A percentile compares a stretch with the other conserved stretches of the same genome.
phyloP scores from a whole-genome alignment of 768 basidiomycete species.

The Psilocybe subaeruginosa region DNA sequence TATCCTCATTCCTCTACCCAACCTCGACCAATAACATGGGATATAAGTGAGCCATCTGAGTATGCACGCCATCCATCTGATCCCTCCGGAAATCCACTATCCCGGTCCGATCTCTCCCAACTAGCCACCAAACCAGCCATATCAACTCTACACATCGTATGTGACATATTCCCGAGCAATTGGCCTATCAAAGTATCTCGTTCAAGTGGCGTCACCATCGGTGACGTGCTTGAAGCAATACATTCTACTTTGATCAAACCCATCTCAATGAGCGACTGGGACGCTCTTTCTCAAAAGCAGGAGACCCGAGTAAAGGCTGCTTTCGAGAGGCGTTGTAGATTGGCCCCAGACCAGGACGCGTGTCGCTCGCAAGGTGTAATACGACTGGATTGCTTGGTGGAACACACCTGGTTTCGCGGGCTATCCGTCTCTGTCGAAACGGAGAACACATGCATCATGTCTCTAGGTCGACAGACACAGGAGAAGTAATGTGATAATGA shows the following conservation, averaged over 20 bases:
- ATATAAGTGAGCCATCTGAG: constrained; percentile 45
- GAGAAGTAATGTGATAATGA: not conserved
- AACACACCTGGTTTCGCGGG: constrained; percentile 55
- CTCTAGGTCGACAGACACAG: constrained; percentile 37
- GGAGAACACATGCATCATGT: constrained; percentile 47
- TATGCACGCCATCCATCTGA: constrained; percentile 22
- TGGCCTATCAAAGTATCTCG: constrained; percentile 47
- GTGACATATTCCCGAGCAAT: constrained; percentile 45
- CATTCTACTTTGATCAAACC: constrained; percentile 38
- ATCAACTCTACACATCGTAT: constrained; percentile 40
- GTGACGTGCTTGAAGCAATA: constrained; percentile 51
- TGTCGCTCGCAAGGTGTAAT: constrained; percentile 44
- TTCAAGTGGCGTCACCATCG: constrained; percentile 48
- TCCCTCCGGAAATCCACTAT: constrained; percentile 16
- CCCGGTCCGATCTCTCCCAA: constrained; percentile 37
- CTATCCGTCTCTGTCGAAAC: constrained; percentile 40
- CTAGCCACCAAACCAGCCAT: constrained; percentile 48
- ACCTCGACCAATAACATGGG: constrained; percentile 47
- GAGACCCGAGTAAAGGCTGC: constrained; percentile 40
- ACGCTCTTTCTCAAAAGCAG: constrained; percentile 41
- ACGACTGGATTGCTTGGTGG: constrained; percentile 52
- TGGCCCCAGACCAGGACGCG: constrained; percentile 35
- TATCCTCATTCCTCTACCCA: constrained; percentile 26
- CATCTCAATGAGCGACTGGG: constrained; percentile 46
- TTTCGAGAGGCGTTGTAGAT: constrained; percentile 51